Percentiles rank a stretch among this genome's conserved stretches.
Conservation (phyloP, 306 rosid genomes). For the Macrotyloma uniflorum region DNA sequence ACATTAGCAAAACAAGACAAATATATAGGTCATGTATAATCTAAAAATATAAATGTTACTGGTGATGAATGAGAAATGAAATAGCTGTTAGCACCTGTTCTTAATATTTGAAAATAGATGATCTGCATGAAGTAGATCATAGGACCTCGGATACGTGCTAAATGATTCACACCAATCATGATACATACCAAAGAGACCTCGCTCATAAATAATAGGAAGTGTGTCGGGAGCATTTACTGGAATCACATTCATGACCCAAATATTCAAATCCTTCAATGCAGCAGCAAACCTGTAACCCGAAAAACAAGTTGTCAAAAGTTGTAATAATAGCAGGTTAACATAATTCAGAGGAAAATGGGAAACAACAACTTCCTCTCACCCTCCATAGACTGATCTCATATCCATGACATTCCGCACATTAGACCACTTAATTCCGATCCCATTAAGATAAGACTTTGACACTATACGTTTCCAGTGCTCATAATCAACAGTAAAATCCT, state of each 20-base stretch:
- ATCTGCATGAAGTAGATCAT: constrained; percentile 96
- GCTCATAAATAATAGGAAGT: constrained; percentile 85
- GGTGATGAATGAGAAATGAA: constrained; percentile 33
- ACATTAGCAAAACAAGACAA: constrained; percentile 25
- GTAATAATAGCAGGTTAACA: constrained; percentile 3
- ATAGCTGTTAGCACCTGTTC: constrained; percentile 56
- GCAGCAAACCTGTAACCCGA: constrained; percentile 49
- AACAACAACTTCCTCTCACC: constrained; percentile 57
- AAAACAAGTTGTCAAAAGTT: constrained; percentile 31
- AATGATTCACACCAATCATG: constrained; percentile 99
- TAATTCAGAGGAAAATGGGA: constrained; percentile 29
- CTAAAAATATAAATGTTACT: not conserved
- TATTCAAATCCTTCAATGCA: constrained; percentile 45
- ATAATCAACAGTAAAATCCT: constrained; percentile 81
- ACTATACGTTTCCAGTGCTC: constrained; percentile 86
- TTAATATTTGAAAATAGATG: constrained; percentile 80
- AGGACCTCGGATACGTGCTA: constrained; percentile 91
- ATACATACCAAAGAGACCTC: constrained; percentile 93
- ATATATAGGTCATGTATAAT: not conserved
- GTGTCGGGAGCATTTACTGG: constrained; percentile 85
- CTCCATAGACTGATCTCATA: constrained; percentile 83
- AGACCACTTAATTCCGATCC: constrained; percentile 87
- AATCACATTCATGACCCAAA: constrained; percentile 76
- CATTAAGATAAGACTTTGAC: constrained; percentile 71
- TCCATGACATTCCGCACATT: constrained; percentile 95